A percentile compares a stretch with the other conserved stretches of the same genome.
Evolutionary conservation across 2,329 filamentous ascomycete species (phyloP).

Genomic region (Alternaria infectoria): DNA sequence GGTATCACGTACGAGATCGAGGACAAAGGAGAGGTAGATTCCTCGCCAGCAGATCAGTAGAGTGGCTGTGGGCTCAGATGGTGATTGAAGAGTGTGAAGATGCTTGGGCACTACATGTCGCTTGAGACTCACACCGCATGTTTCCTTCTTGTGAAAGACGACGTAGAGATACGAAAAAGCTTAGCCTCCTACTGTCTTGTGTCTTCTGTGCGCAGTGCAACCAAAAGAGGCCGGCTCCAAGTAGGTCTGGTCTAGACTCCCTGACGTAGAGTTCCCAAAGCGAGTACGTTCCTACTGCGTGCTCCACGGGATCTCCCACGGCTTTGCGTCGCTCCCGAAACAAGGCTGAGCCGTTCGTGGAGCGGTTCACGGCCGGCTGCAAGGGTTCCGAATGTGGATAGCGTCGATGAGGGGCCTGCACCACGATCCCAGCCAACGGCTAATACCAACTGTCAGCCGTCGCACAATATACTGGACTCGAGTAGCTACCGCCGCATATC

Average conservation of each 20-base stretch:
- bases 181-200: not conserved
- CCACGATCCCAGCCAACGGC: not conserved
- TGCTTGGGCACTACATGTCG: not conserved
- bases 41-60: not conserved
- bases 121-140: not conserved
- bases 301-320: not conserved
- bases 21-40: not conserved
- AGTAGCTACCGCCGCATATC: not conserved
- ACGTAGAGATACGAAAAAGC: not conserved
- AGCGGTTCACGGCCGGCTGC: constrained; percentile 4
- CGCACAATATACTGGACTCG: constrained; percentile 8
- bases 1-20: not conserved
- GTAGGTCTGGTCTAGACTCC: not conserved
- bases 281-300: not conserved
- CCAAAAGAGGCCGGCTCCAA: not conserved
- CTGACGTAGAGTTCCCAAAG: not conserved
- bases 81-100: not conserved
- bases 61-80: not conserved
- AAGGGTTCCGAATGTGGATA: not conserved
- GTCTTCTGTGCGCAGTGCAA: not conserved
- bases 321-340: constrained; percentile 6
- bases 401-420: constrained; percentile 6
- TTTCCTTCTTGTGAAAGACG: not conserved
- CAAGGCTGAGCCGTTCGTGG: constrained; percentile 16
- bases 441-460: not conserved